Evolutionary conservation across 2,329 filamentous ascomycete species (phyloP).

Genomic region (Claviceps sp.): DNA sequence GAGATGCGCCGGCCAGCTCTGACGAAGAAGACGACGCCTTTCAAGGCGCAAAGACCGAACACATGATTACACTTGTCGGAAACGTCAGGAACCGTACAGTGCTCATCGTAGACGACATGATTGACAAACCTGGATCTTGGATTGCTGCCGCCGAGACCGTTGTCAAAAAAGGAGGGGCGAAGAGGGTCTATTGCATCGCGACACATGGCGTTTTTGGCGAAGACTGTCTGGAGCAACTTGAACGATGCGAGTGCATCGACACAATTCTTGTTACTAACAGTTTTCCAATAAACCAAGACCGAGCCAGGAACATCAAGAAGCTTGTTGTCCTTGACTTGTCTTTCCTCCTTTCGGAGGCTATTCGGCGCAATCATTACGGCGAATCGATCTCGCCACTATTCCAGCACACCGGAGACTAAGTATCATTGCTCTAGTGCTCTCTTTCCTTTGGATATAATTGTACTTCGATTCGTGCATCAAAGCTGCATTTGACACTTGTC

Average conservation of each 20-base stretch:
- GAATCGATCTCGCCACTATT: constrained; percentile 64
- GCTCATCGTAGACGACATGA: constrained; percentile 97
- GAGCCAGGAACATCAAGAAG: constrained; percentile 60
- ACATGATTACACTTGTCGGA: constrained; percentile 94
- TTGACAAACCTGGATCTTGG: constrained; percentile 94
- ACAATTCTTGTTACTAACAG: constrained; percentile 93
- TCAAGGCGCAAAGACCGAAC: constrained; percentile 68
- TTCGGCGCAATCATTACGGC: constrained; percentile 91
- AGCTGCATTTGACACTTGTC: background rate
- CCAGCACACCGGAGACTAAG: constrained; percentile 48
- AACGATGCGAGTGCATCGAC: constrained; percentile 86
- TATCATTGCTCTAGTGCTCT: background rate
- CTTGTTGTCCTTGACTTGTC: constrained; percentile 83
- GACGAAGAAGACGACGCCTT: constrained; percentile 92
- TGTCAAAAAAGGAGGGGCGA: constrained; percentile 81
- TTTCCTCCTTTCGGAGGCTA: constrained; percentile 77
- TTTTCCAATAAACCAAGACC: constrained; percentile 74
- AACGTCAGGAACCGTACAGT: constrained; percentile 81
- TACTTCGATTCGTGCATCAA: background rate
- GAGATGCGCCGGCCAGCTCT: constrained; percentile 67
- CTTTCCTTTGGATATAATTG: constrained; percentile 2
- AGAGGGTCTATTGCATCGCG: constrained; percentile 93
- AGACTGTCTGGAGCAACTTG: constrained; percentile 78
- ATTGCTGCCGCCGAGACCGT: constrained; percentile 95
- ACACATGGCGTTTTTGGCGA: constrained; percentile 91